Conservation (phyloP, 129 eudicot genomes). For the Helianthus tuberosus region DNA sequence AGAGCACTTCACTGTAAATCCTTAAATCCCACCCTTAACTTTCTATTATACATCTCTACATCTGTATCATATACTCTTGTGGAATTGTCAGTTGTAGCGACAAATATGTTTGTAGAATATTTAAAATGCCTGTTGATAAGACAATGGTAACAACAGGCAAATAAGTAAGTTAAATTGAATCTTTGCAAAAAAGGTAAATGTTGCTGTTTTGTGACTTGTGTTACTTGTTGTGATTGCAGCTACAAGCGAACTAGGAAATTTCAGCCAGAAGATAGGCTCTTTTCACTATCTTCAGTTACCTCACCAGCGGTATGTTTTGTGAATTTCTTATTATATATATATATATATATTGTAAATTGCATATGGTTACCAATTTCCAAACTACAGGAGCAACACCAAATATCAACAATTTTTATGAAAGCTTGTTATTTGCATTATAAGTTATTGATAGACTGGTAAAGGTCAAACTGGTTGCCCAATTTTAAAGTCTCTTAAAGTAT, state of each 20-base stretch:
- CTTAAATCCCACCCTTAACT: constrained; percentile 18
- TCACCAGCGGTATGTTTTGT: constrained; percentile 85
- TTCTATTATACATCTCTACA: background rate
- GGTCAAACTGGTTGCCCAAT: background rate
- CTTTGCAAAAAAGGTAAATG: constrained; percentile 1
- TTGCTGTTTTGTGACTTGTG: background rate
- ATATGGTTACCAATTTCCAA: background rate
- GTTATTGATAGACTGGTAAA: background rate
- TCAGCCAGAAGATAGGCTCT: constrained; percentile 93
- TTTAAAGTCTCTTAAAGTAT: background rate
- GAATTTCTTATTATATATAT: background rate
- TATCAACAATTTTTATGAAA: background rate
- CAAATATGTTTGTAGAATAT: background rate
- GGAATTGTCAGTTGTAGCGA: background rate
- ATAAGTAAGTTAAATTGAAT: background rate
- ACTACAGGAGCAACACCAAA: background rate
- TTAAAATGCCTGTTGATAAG: background rate
- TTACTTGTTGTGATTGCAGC: constrained; percentile 42
- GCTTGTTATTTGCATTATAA: background rate
- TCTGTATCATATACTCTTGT: background rate
- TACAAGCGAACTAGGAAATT: constrained; percentile 91
- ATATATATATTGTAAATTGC: background rate
- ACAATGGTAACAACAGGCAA: background rate
- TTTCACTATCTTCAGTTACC: constrained; percentile 86
- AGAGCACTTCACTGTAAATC: constrained; percentile 80